Evolutionary conservation across 371 early-diverging fungal species (phyloP), one percentile per base, ranked within the genome.

Genomic region (Mortierella sp.): DNA sequence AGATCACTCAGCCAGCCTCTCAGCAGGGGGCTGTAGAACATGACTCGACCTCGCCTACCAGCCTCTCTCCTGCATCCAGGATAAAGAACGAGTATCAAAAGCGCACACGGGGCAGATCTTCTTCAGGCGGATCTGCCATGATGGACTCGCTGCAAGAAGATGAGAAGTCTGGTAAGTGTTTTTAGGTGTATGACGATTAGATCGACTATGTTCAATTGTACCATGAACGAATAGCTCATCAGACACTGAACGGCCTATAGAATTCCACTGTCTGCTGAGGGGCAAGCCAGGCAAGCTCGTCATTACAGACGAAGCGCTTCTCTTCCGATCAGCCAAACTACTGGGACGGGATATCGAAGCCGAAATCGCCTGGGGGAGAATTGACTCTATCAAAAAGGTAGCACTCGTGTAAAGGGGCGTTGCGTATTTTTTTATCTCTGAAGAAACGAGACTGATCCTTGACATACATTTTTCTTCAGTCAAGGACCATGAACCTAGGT

Each of bases 331-430:
- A 12, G 62, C 62, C 31, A 76, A 70, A 31, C n/a, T 76, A 5
- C 67, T 76, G 24, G 78, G 78, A 16, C 66, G 67, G 5, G 78
- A 76, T 8, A 47, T 64, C 19, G 67, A 65, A 53, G 51, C 31
- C 1, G 23, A 65, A 12, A 61, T 76, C 52, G 10, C 7, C 24
- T 76, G 78, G 78, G 70, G 60, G 12, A 41, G 54, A 38, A 59
- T 76, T 58, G 78, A 76, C 26, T 49, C 66, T 1, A 70, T 76
- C 53, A 69, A 66, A 24, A 76, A 76, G 68, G 74, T 73, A 61
- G 47, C 34, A n/a, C n/a, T n/a, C n/a, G n/a, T n/a, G n/a, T n/a
- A n/a, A n/a, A n/a, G n/a, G n/a, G n/a, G n/a, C n/a, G n/a, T n/a
- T 13, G 21, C 10, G n/a, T 23, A 14, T 30, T 1, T 13, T 26